These are phyloP conservation scores for Parasarocladium wereldwijsianum DNA, from an alignment of 2,329 filamentous ascomycete species.

Conservation along the genomic window DNA sequence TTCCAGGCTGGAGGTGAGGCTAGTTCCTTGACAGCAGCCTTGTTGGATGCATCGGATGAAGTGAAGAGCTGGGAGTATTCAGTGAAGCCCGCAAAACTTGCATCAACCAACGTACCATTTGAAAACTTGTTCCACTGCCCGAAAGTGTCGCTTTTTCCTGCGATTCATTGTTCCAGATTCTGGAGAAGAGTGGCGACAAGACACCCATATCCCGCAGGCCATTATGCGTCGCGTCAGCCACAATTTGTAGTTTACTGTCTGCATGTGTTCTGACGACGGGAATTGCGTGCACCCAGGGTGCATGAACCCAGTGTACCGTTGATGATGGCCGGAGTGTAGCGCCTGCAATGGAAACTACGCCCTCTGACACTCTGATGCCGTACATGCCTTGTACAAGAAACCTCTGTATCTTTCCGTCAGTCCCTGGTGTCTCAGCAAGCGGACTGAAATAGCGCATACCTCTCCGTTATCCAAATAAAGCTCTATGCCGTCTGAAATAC, in stretches of 20 bases:
- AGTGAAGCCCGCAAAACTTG: background rate
- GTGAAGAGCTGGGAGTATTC: constrained; percentile 32
- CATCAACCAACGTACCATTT: constrained; percentile 27
- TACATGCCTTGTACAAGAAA: constrained; percentile 54
- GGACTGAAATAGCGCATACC: no score
- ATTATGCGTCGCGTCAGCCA: constrained; percentile 32
- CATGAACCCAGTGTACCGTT: constrained; percentile 41
- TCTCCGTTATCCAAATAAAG: no score
- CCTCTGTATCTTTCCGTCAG: constrained; percentile 26
- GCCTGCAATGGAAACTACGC: constrained; percentile 50
- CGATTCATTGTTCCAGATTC: constrained; percentile 38
- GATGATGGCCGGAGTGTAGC: constrained; percentile 39
- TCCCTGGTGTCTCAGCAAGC: no score
- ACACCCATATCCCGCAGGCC: constrained; percentile 37
- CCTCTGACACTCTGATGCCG: constrained; percentile 44
- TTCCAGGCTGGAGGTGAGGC: constrained; percentile 46
- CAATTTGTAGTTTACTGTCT: constrained; percentile 37
- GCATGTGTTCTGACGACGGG: constrained; percentile 46
- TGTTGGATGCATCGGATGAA: constrained; percentile 35
- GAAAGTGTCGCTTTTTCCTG: background rate
- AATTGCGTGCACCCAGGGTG: constrained; percentile 54
- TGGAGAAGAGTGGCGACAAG: constrained; percentile 47
- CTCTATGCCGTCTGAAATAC: no score
- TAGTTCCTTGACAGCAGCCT: constrained; percentile 35
- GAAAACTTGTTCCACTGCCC: constrained; percentile 26